Conservation (phyloP, 2,329 filamentous ascomycete species). For the Sporothrix mexicana region DNA sequence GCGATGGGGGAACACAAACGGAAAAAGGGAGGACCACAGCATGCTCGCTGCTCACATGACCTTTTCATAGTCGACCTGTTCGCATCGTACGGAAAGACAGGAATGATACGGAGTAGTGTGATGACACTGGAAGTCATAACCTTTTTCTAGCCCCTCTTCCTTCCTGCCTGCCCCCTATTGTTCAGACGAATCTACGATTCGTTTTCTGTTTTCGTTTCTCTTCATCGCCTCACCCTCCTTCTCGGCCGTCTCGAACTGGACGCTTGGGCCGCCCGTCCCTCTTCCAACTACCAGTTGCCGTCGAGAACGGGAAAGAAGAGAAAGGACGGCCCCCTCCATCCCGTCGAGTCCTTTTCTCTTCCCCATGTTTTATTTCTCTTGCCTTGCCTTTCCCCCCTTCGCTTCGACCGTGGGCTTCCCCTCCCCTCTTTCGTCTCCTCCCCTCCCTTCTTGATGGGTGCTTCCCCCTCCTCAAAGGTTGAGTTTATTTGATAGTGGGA, state of each 20-base stretch:
- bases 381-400: neutral
- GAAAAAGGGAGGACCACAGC: neutral
- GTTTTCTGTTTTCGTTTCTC: neutral
- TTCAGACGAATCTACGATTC: neutral
- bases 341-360: neutral
- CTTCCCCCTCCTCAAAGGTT: neutral
- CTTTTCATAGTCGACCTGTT: neutral
- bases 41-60: conserved; percentile 8
- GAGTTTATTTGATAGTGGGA: conserved; percentile 26
- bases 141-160: neutral
- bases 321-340: neutral
- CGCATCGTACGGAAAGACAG: neutral
- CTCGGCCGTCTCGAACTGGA: neutral
- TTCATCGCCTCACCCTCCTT: neutral
- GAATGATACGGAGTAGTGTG: too few relatives aligned
- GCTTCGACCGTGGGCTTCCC: neutral
- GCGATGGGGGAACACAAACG: neutral
- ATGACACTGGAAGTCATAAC: neutral
- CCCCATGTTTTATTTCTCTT: neutral
- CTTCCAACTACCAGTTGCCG: neutral
- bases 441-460: neutral
- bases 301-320: neutral
- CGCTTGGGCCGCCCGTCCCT: conserved; percentile 12
- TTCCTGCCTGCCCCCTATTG: neutral
- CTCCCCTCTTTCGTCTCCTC: neutral